Base-by-base conservation (phyloP, 306 rosid genomes). In the Arachis hypogaea region DNA sequence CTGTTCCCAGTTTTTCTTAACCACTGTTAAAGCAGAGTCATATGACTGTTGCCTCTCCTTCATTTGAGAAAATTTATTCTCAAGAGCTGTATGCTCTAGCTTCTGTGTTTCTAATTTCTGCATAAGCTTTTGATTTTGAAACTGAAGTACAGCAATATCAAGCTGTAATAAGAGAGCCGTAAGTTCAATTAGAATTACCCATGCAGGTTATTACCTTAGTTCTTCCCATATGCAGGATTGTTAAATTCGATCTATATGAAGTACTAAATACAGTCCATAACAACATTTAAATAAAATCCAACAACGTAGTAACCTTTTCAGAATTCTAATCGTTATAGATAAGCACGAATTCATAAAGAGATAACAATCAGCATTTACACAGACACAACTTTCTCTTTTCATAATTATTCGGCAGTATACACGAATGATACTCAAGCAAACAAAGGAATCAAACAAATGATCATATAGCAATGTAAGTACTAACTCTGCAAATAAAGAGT, bases 41-140 rank as follows among this genome's bases (percentile, higher is more conserved):
- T 84, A 76, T 22, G 98, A 89, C 71, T 78, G 84, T 66, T 95
- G 98, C 78, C 81, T 82, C 73, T 76, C 87, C 85, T 84, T 83
- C 74, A 90, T 79, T 43, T 83, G 96, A 74, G 80, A 82, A 74
- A 81, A 68, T 70, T 86, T 92, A 76, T 77, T 85, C 76, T 88
- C 88, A 71, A 92, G 87, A 55, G 87, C 81, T 68, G 75, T 73
- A 78, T 82, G 56, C 75, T 95, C 99, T 68, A 90, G 68, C 83
- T 89, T 95, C 82, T 95, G 99, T 60, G 91, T 77, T 84, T 95
- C 99, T 75, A 95, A 81, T 82, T 92, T 95, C 85, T 92, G 93
- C 18, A 68, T 77, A 74, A 95, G 96, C 84, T 88, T 95, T 85
- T 92, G 96, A 81, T 92, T 95, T 85, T 88, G 98, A 86, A 60